Evolutionary conservation across 2,329 filamentous ascomycete genomes (phyloP).

Genomic region (Lasiodiplodia sp.): DNA sequence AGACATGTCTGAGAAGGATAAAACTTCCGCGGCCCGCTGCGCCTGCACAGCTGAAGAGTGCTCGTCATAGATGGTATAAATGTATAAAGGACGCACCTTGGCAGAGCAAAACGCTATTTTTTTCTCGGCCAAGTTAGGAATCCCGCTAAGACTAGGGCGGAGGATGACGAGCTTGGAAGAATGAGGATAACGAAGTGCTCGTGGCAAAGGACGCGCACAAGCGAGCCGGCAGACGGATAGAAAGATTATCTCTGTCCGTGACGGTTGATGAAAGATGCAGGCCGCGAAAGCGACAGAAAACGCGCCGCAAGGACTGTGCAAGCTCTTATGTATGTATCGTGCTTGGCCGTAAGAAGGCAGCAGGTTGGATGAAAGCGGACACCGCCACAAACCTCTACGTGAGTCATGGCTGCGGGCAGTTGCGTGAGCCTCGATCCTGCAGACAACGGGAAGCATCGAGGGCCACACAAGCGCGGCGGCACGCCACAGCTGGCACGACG

Average conservation of each 20-base stretch:
- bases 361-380: conserved; percentile 4
- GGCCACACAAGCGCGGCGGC: neutral
- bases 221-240: neutral
- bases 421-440: neutral
- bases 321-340: conserved; percentile 10
- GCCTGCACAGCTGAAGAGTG: neutral
- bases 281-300: neutral
- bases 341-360: neutral
- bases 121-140: conserved; percentile 14
- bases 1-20: too few species aligned
- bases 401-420: neutral
- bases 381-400: conserved; percentile 15
- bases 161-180: conserved; percentile 15
- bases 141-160: neutral
- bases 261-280: neutral
- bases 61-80: neutral
- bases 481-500: neutral
- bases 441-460: neutral
- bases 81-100: conserved; percentile 8
- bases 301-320: neutral
- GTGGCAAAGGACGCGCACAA: neutral
- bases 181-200: conserved; percentile 7
- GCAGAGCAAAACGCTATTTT: conserved; percentile 20
- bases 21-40: too few species aligned
- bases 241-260: too few species aligned